These are phyloP conservation scores for Rubus idaeus DNA, from an alignment of 306 rosid genomes.

Conservation along the genomic window DNA sequence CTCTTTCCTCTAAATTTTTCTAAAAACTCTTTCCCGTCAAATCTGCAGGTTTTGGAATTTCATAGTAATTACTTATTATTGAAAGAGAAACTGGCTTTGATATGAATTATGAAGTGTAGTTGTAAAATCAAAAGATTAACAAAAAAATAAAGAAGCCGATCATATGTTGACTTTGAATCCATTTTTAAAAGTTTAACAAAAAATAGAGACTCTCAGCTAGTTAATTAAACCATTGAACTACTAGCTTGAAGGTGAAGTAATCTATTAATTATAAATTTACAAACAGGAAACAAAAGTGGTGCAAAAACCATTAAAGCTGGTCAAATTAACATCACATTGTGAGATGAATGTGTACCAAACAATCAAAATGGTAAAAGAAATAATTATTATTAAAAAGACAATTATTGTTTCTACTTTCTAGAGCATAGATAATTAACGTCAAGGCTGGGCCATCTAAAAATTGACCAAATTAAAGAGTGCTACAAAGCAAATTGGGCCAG, in stretches of 20 bases:
- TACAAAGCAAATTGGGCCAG: neutral
- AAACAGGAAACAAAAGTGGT: too few species aligned
- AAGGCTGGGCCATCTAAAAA: neutral
- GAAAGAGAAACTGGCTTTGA: neutral
- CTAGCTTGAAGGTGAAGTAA: neutral
- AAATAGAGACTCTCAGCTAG: too few species aligned
- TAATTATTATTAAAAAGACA: too few species aligned
- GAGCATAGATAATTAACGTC: neutral
- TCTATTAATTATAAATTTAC: neutral
- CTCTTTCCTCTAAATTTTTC: constrained; percentile 66
- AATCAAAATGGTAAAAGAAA: neutral
- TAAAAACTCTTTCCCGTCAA: constrained; percentile 59
- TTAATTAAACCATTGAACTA: too few species aligned
- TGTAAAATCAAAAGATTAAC: too few species aligned
- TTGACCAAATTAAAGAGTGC: neutral
- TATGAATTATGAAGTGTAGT: too few species aligned
- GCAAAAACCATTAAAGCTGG: too few species aligned
- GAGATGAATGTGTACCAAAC: neutral
- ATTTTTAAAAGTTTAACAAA: too few species aligned
- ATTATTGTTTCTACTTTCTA: too few species aligned
- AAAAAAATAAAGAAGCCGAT: too few species aligned
- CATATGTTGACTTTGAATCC: too few species aligned
- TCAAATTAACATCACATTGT: neutral
- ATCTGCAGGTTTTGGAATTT: constrained; percentile 36
- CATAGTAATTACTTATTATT: neutral